Evolutionary conservation across 495 filamentous ascomycete genomes (phyloP), one percentile per base, ranked within the genome.

Genomic region (Bathelium albidoporum): DNA sequence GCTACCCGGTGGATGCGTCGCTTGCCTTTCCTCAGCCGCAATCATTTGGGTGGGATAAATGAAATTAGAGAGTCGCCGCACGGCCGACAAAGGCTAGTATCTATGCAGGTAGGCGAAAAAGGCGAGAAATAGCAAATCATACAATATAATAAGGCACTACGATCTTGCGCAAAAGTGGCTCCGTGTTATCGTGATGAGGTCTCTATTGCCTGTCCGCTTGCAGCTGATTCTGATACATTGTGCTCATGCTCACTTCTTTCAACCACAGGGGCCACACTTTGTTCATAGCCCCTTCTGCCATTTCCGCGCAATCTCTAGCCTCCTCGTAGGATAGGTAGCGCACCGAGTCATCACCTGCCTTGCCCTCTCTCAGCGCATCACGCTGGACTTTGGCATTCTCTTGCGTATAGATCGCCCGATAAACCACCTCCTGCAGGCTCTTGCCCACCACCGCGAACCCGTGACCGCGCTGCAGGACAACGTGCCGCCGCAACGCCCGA

Each of bases 401-500:
- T 58, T 71, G 70, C 2, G 73, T 75, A 63, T 70, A 77, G n/a
- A 76, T 65, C 11, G 70, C 71, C 22, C 74, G 69, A 52, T 68
- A 70, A 9, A 76, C 74, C 0, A 70, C 74, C 49, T 72, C 68
- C 49, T 73, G 68, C 39, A 76, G 71, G 2, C 63, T 59, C 24
- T 58, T 41, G 18, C 71, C 75, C 0, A 69, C 61, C n/a, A 66
- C 71, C 1, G 71, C 73, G 61, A 75, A 74, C 11, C 74, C 75
- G 59, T 76, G 75, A 10, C 72, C 68, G 16, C 69, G 69, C 75
- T 73, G 73, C 41, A 76, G 63, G 12, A 77, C 43, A 2, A 55
- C 49, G 9, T 55, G 49, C 49, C 49, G 49, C 49, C 49, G 12
- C 49, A 29, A 24, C 49, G 9, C 43, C 9, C n/a, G 18, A 20